Evolutionary conservation across 257 asterid species (phyloP), one percentile per base, ranked within the genome.

Genomic region (Cruciata laevipes): DNA sequence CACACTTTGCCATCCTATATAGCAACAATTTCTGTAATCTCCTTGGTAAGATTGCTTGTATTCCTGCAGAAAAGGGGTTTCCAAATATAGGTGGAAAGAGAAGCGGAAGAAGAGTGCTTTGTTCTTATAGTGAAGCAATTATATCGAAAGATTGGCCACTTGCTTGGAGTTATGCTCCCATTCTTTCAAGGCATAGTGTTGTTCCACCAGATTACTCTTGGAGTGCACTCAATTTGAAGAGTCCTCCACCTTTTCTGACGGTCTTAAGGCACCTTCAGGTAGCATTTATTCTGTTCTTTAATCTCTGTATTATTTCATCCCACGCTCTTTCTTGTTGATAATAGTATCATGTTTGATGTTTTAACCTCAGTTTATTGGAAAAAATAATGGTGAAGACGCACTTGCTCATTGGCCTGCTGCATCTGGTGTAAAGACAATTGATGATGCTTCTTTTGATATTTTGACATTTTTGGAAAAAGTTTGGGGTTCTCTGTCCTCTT

Each of bases 401-500:
- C 95, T 91, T 66, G 95, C 95, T 69, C 96, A 91, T 70, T 91
- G 98, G 98, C 96, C 98, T 72, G 84, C 86, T 78, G 77, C 83
- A 75, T 76, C 87, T 51, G 92, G 92, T 71, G 56, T 82, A 58
- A 89, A 83, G 83, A 84, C 96, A 69, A 83, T 91, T 71, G 96
- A 87, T 74, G 95, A 89, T 71, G 96, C 98, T 74, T 83, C 98
- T 58, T 77, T 80, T 79, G 96, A 86, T 74, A 85, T 87, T 64
- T 79, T 91, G 73, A 84, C 78, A 83, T 87, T 87, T 83, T 83
- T 91, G 71, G 95, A 86, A 69, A 83, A 71, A 64, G 71, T 75
- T 27, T 89, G 98, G 98, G 76, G 80, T 68, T 79, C 95, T 75
- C 85, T 91, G 64, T 86, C 96, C 80, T 73, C 95, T 63, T 73